Base-by-base conservation (phyloP, 768 basidiomycete genomes). In the Lentinula aciculospora region DNA sequence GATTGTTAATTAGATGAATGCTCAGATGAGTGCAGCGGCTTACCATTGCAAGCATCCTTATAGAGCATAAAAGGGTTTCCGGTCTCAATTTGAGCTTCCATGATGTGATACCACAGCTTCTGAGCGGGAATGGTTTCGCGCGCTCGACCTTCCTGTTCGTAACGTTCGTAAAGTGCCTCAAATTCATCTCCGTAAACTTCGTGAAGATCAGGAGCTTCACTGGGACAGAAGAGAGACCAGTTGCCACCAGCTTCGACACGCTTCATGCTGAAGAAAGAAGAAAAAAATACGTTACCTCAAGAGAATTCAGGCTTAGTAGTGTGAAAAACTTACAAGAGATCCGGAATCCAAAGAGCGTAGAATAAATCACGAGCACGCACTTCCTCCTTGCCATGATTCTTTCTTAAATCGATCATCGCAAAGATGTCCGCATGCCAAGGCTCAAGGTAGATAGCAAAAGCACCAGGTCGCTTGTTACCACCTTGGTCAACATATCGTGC, bases 21-120 rank as follows among this genome's bases (percentile, higher is more conserved):
- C 8, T 44, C 21, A 34, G 15, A 56, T 1, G 12, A 15, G 45
- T 27, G 25, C 32, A 32, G 25, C 17, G 17, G 74, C 88, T 56
- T 65, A 94, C 93, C 74, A 70, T 99, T 99, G 58, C 90, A 88
- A 39, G 93, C 82, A 67, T 98, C 96, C 77, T 99, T 99, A 82
- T 98, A 99, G 27, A 92, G 78, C 93, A 98, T 98, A 78, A 98
- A 99, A 0, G 97, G 97, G n/a, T 88, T 89, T 50, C 97, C 97
- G 1, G 97, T 99, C 76, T 99, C 96, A 64, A 96, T 94, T 73
- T 99, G 97, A 12, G 94, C 86, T 67, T 98, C 97, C 39, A 98
- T 77, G 63, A 98, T 86, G 32, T 94, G 94, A 69, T 96, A 98
- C 96, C 97, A 99, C 36, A 99, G 82, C 74, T 98, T 98, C 72